Evolutionary conservation across 2,329 filamentous ascomycete genomes (phyloP).

Genomic region (Cladophialophora exuberans): DNA sequence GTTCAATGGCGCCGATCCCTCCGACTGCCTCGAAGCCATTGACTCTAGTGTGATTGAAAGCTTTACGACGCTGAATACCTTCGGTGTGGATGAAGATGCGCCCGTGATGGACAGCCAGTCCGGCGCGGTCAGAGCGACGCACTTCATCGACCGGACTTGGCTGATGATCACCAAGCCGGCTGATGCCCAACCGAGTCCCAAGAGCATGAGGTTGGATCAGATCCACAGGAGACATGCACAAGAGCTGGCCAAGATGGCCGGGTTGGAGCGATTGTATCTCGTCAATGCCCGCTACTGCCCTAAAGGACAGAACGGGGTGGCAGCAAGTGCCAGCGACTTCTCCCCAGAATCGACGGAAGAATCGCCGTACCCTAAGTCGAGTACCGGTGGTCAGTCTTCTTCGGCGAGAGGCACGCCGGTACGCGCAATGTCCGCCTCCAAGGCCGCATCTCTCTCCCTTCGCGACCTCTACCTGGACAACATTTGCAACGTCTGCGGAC

Average conservation of each 20-base stretch:
- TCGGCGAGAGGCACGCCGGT: slow-evolving; percentile 30
- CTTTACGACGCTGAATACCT: slow-evolving; percentile 58
- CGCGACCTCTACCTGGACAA: slow-evolving; percentile 54
- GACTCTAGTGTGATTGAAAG: slow-evolving; percentile 49
- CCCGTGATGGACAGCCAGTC: slow-evolving; percentile 30
- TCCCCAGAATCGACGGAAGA: slow-evolving; percentile 24
- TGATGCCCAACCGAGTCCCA: slow-evolving; percentile 42
- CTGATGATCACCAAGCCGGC: slow-evolving; percentile 25
- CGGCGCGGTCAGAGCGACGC: slow-evolving; percentile 41
- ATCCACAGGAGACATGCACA: slow-evolving; percentile 49
- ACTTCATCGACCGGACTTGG: slow-evolving; percentile 63
- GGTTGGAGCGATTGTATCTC: slow-evolving; percentile 58
- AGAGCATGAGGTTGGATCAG: slow-evolving; percentile 54
- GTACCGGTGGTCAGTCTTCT: slow-evolving; percentile 10
- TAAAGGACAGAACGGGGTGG: neutral
- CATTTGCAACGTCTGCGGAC: slow-evolving; percentile 55
- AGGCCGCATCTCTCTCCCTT: slow-evolving; percentile 28
- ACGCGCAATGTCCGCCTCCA: slow-evolving; percentile 34
- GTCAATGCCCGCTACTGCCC: slow-evolving; percentile 42
- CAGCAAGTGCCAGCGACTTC: neutral
- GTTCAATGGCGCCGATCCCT: slow-evolving; percentile 54
- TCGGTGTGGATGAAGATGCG: slow-evolving; percentile 45
- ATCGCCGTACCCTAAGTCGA: slow-evolving; percentile 34
- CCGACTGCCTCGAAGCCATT: slow-evolving; percentile 50
- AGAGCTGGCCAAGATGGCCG: slow-evolving; percentile 47